Evolutionary conservation across 441 rosid genomes (phyloP).

Genomic region (Adansonia rubrostipa): DNA sequence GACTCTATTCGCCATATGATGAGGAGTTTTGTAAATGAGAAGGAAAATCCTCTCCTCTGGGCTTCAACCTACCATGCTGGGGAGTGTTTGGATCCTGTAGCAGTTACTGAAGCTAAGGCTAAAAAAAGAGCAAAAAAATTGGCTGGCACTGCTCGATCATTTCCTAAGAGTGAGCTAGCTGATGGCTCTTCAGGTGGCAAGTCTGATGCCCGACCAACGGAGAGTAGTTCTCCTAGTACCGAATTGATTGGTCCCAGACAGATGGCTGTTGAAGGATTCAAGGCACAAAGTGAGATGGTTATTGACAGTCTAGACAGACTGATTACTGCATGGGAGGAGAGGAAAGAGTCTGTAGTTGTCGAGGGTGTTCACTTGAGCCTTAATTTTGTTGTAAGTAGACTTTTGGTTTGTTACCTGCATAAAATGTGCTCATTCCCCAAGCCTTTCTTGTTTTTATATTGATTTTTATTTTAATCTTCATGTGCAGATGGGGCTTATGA

Average conservation of each 20-base stretch:
- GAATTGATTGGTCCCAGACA: conserved; percentile 73
- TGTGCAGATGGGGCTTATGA: conserved; percentile 96
- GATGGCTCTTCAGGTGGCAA: conserved; percentile 48
- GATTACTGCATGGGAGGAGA: conserved; percentile 94
- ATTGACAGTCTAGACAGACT: conserved; percentile 95
- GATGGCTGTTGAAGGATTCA: conserved; percentile 94
- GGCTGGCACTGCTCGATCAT: conserved; percentile 49
- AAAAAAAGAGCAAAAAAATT: conserved; percentile 67
- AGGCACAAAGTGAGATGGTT: conserved; percentile 99
- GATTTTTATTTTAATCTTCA: conserved; percentile 14
- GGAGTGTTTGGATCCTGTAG: conserved; percentile 78
- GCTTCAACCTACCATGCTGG: conserved; percentile 98
- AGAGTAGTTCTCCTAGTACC: conserved; percentile 41
- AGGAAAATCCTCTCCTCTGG: conserved; percentile 87
- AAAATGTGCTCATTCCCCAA: conserved; percentile 7
- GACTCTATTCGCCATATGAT: conserved; percentile 97
- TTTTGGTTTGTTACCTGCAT: conserved; percentile 1
- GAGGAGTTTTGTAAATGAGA: conserved; percentile 94
- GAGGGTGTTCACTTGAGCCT: conserved; percentile 99
- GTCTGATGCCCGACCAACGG: conserved; percentile 43
- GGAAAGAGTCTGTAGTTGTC: conserved; percentile 92
- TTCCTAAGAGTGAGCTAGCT: conserved; percentile 47
- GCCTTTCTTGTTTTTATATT: conserved; percentile 12
- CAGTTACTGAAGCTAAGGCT: conserved; percentile 91
- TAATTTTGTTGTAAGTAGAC: conserved; percentile 83